Percentiles rank a stretch among this genome's conserved stretches.
These are phyloP conservation scores for Kodamaea leandrae DNA, from an alignment of 805 yeast species.

Conservation along the genomic window DNA sequence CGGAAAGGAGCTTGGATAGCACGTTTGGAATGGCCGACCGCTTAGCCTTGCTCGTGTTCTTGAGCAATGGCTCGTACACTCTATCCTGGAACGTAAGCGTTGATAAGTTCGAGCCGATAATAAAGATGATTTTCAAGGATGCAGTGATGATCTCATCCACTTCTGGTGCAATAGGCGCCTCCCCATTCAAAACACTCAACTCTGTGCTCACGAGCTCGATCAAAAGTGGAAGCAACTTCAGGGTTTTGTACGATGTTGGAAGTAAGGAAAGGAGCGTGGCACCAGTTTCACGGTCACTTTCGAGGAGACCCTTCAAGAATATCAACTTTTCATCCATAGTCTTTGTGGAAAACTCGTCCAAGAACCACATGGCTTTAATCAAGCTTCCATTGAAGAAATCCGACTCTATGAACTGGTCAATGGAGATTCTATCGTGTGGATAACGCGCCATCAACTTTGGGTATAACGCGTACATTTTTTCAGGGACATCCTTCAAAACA, in stretches of 20 bases:
- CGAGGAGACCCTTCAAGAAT: constrained; percentile 66
- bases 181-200: constrained; percentile 21
- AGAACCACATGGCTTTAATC: constrained; percentile 71
- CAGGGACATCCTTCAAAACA: constrained; percentile 58
- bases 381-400: constrained; percentile 79
- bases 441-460: constrained; percentile 55
- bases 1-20: constrained; percentile 26
- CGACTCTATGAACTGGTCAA: constrained; percentile 68
- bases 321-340: constrained; percentile 61
- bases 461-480: constrained; percentile 47
- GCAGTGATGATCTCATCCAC: constrained; percentile 44
- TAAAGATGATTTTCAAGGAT: constrained; percentile 54
- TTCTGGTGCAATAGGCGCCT: constrained; percentile 17
- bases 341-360: constrained; percentile 82
- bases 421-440: constrained; percentile 54
- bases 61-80: constrained; percentile 48
- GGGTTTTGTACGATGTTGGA: constrained; percentile 48
- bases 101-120: constrained; percentile 65
- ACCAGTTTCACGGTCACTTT: constrained; percentile 16
- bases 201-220: constrained; percentile 49
- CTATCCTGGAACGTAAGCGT: constrained; percentile 75
- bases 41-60: constrained; percentile 22
- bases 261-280: constrained; percentile 27
- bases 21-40: constrained; percentile 16
- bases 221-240: constrained; percentile 73